A percentile compares a stretch with the other conserved stretches of the same genome.
Conservation (phyloP, 2,329 filamentous ascomycete species). For the Ophiostoma australiae region DNA sequence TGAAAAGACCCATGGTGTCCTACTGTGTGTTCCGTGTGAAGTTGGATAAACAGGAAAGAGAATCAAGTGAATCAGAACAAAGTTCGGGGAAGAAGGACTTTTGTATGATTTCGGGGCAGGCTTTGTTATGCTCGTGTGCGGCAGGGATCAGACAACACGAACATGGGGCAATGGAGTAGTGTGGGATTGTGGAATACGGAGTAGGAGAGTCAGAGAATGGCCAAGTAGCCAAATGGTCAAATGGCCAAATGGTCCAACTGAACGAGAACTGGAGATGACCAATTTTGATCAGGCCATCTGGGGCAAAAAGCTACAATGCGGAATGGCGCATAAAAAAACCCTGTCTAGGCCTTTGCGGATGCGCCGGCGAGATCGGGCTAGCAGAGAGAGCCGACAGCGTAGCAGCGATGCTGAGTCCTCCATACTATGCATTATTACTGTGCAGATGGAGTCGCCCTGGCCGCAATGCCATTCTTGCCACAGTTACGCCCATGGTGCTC, state of each 20-base stretch:
- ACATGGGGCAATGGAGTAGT: background rate
- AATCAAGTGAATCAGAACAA: background rate
- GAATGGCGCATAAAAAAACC: slow-evolving; percentile 7
- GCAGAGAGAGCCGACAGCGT: background rate
- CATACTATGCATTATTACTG: no score
- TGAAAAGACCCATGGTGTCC: slow-evolving; percentile 8
- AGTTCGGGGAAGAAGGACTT: background rate
- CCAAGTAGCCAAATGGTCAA: background rate
- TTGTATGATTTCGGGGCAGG: background rate
- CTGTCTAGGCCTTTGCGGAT: background rate
- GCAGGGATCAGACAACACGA: background rate
- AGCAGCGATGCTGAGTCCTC: background rate
- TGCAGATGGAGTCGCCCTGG: no score
- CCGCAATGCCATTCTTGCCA: no score
- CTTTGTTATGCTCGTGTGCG: background rate
- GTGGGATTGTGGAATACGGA: background rate
- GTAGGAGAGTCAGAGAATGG: background rate
- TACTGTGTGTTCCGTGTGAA: slow-evolving; percentile 2
- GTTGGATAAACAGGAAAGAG: background rate
- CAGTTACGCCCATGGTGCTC: background rate
- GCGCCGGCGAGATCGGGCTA: background rate
- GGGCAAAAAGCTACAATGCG: background rate
- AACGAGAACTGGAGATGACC: background rate
- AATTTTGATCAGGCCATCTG: slow-evolving; percentile 9
- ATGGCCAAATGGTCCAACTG: background rate